Evolutionary conservation across 495 filamentous ascomycete species (phyloP).

Genomic region (Podospora didyma): DNA sequence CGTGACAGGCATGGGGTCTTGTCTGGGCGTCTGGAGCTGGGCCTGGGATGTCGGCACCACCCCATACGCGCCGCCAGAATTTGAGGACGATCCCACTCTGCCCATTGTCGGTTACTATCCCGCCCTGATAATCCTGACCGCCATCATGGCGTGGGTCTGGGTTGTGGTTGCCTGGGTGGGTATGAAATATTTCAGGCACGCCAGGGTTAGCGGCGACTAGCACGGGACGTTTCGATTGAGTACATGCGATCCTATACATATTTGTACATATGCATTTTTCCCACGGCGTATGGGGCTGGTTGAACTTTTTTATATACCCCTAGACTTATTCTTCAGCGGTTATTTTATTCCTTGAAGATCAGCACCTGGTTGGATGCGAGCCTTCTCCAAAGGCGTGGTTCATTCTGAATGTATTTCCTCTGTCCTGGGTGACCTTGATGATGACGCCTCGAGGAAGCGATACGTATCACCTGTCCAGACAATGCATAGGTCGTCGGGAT

Average conservation of each 20-base stretch:
- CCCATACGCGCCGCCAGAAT: constrained; percentile 85
- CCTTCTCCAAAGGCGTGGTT: no score
- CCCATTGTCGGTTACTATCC: constrained; percentile 98
- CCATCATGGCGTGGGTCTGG: constrained; percentile 99
- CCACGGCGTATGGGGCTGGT: background rate
- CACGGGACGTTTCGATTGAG: background rate
- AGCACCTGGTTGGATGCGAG: no score
- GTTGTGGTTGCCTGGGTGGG: constrained; percentile 94
- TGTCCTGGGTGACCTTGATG: no score
- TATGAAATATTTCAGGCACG: constrained; percentile 99
- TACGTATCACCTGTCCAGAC: no score
- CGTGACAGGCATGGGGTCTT: constrained; percentile 93
- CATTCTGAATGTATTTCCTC: no score
- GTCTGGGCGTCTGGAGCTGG: constrained; percentile 98
- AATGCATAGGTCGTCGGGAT: no score
- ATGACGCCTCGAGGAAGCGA: no score
- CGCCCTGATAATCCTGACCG: constrained; percentile 83
- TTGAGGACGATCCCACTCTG: constrained; percentile 87
- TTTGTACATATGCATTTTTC: background rate
- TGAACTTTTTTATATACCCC: background rate
- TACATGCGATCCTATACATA: background rate
- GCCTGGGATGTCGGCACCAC: constrained; percentile 99
- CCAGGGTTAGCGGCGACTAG: constrained; percentile 68
- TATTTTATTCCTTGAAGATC: background rate
- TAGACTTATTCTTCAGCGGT: background rate